Conservation (phyloP, 208 protist species). For the Naegleria fowleri region DNA sequence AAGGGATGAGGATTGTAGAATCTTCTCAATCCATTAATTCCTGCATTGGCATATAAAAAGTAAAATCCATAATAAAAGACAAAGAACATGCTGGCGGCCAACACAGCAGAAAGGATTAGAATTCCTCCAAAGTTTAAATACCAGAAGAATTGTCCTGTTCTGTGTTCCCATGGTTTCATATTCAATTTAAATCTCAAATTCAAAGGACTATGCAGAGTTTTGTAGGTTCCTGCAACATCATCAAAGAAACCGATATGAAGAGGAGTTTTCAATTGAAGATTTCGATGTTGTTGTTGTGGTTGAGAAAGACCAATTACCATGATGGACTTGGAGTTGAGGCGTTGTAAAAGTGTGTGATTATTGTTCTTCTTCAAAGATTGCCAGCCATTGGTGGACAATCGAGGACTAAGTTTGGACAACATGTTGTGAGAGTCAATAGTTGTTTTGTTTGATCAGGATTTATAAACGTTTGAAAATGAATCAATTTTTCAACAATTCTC, state of each 20-base stretch:
- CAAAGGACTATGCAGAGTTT: background rate
- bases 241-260: background rate
- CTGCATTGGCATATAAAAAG: background rate
- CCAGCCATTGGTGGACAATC: too few species aligned
- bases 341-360: too few species aligned
- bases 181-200: background rate
- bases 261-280: background rate
- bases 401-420: too few species aligned
- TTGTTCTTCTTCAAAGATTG: too few species aligned
- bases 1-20: conserved; percentile 9
- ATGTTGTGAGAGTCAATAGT: too few species aligned
- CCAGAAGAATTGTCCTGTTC: background rate
- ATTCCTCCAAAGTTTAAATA: background rate
- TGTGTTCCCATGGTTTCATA: background rate
- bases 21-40: background rate
- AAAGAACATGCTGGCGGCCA: background rate
- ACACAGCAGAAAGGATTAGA: background rate
- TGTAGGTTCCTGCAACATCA: background rate
- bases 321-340: too few species aligned
- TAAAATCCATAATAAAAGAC: background rate
- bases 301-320: too few species aligned
- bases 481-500: too few species aligned
- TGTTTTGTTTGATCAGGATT: too few species aligned
- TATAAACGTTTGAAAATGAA: too few species aligned
- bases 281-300: background rate